Base-by-base conservation (phyloP, 768 basidiomycete species). In the Rubroboletus satanas region DNA sequence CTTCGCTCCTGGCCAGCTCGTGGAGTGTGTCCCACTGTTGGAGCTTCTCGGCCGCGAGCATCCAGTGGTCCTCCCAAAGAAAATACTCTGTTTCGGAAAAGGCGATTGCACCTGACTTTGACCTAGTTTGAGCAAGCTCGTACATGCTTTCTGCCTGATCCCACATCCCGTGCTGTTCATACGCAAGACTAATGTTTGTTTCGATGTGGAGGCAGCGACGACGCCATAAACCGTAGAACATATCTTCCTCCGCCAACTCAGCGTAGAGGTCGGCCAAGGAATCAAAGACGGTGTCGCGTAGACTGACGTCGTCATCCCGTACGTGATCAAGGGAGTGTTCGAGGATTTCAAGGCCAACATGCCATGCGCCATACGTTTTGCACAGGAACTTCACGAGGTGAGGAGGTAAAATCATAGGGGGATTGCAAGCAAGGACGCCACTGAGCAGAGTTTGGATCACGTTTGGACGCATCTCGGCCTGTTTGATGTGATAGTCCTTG, bases 11-110 rank as follows among this genome's bases (percentile, higher is more conserved):
- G 1, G 93, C 93, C 18, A 99, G 82, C 49, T 99, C 97, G 58
- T 90, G 83, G 5, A 99, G 79, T 21, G 89, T 83, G 55, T 99
- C 97, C 97, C 97, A 99, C 58, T 97, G 90, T 67, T 98, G 97
- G 17, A 99, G 77, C 71, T 99, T 99, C 74, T 96, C 92, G 0
- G 93, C 88, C 1, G 94, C 82, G 8, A 95, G 75, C 55, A 99
- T 90, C 96, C 97, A 99, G 69, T 99, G 97, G 68, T 99, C 97
- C 65, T 99, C 97, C 97, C 97, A 99, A 18, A 99, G 76, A 63
- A 90, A 93, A 69, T 95, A 98, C 70, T 99, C 97, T 2, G 88
- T 79, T 70, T 99, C 97, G 12, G 90, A 88, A 75, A 95, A 98
- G 1, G 94, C 85, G 50, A 97, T 83, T 7, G 81, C 75, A 5